phyloP scores from a whole-genome alignment of 192 early-diverging fungal genomes.

The Linnemannia zychae region DNA sequence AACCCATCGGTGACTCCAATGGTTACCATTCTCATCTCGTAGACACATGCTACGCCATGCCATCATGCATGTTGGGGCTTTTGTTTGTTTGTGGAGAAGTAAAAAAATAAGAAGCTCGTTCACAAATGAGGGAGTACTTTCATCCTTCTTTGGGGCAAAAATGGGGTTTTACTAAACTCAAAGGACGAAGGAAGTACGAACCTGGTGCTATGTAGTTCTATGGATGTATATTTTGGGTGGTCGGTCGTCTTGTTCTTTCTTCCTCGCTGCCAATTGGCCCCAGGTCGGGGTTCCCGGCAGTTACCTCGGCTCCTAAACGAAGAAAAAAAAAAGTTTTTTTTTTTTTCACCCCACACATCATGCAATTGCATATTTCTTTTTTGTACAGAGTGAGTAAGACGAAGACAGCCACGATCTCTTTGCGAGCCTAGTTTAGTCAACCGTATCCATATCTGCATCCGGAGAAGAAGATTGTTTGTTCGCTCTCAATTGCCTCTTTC shows the following conservation, averaged over 20 bases:
- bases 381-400: background rate
- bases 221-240: background rate
- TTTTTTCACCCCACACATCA: background rate
- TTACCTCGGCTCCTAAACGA: background rate
- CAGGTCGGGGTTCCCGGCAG: background rate
- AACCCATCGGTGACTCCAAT: too few relatives aligned
- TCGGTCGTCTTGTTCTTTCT: background rate
- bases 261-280: background rate
- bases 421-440: background rate
- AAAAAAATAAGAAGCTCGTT: background rate
- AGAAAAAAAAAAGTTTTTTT: background rate
- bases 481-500: background rate
- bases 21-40: too few relatives aligned
- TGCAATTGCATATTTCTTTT: too few relatives aligned
- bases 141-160: background rate
- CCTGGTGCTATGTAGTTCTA: background rate
- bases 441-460: background rate
- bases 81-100: conserved; percentile 1
- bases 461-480: background rate
- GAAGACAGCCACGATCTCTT: background rate
- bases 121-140: background rate
- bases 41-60: too few relatives aligned
- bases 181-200: background rate
- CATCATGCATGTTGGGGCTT: background rate
- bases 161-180: too few relatives aligned